Conservation (phyloP, 2,329 filamentous ascomycete genomes). For the Trichoderma pleuroti region DNA sequence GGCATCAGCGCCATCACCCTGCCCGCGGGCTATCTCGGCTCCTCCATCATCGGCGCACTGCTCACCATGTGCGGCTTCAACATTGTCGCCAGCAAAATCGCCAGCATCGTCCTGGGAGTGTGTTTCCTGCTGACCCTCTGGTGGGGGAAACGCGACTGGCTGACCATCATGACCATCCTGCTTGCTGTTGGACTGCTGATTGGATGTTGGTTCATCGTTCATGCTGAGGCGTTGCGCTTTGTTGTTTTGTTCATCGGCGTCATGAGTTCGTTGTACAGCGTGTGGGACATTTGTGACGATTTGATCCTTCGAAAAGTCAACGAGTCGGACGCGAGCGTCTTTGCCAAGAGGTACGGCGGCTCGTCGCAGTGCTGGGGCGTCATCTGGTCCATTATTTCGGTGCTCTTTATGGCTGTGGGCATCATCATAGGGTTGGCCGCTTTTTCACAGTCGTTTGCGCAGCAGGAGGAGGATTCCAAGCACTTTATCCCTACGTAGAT, state of each 20-base stretch:
- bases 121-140: slow-evolving; percentile 77
- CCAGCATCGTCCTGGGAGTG: slow-evolving; percentile 66
- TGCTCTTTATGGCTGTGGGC: slow-evolving; percentile 67
- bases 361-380: slow-evolving; percentile 79
- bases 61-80: slow-evolving; percentile 78
- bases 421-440: slow-evolving; percentile 76
- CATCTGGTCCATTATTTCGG: slow-evolving; percentile 70
- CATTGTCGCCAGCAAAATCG: slow-evolving; percentile 77
- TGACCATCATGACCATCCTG: slow-evolving; percentile 68
- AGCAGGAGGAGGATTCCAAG: slow-evolving; percentile 67
- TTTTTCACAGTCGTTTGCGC: slow-evolving; percentile 65
- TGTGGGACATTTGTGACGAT: slow-evolving; percentile 84
- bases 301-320: slow-evolving; percentile 78
- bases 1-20: slow-evolving; percentile 68
- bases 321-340: slow-evolving; percentile 73
- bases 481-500: slow-evolving; percentile 55
- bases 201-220: slow-evolving; percentile 75
- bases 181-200: slow-evolving; percentile 67
- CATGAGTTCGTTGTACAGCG: slow-evolving; percentile 76
- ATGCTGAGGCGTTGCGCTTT: slow-evolving; percentile 70
- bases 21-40: slow-evolving; percentile 75
- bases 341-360: slow-evolving; percentile 72
- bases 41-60: slow-evolving; percentile 70
- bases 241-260: slow-evolving; percentile 78
- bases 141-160: slow-evolving; percentile 77